Evolutionary conservation across 257 asterid genomes (phyloP).

Genomic region (Echium plantagineum): DNA sequence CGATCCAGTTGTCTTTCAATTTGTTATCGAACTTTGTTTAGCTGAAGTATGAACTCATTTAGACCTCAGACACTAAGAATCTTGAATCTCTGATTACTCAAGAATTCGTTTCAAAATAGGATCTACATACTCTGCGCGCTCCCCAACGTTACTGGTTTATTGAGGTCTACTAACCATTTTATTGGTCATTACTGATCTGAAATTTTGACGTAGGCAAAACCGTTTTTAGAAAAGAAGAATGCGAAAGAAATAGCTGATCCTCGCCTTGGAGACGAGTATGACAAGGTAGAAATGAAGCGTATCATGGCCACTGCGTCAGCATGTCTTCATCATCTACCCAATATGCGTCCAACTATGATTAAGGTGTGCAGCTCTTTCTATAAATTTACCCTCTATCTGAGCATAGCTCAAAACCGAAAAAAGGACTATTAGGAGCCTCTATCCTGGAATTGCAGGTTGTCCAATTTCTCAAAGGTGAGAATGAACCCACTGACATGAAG

Average conservation of each 20-base stretch:
- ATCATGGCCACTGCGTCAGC: slow-evolving; percentile 62
- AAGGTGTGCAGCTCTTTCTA: slow-evolving; percentile 29
- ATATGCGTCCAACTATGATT: slow-evolving; percentile 63
- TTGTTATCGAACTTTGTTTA: too few relatives aligned
- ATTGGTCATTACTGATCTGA: background rate
- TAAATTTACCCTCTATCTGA: background rate
- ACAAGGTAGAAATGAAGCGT: slow-evolving; percentile 47
- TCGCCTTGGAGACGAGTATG: slow-evolving; percentile 44
- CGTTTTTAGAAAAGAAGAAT: slow-evolving; percentile 71
- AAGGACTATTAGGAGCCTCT: background rate
- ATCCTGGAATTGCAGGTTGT: slow-evolving; percentile 41
- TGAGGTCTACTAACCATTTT: background rate
- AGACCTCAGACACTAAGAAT: too few relatives aligned
- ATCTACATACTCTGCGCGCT: background rate
- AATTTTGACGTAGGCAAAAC: slow-evolving; percentile 41
- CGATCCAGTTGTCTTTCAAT: background rate
- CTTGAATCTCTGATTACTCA: too few relatives aligned
- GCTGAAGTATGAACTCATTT: too few relatives aligned
- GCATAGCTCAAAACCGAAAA: background rate
- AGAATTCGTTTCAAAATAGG: background rate
- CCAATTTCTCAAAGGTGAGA: slow-evolving; percentile 62
- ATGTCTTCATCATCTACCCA: slow-evolving; percentile 55
- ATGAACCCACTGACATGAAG: slow-evolving; percentile 43
- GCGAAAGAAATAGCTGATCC: slow-evolving; percentile 58
- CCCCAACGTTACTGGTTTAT: background rate